Percentiles rank a stretch among this genome's conserved stretches.
phyloP scores from a whole-genome alignment of 352 stramenopile genomes.

The Phytophthora capsici region DNA sequence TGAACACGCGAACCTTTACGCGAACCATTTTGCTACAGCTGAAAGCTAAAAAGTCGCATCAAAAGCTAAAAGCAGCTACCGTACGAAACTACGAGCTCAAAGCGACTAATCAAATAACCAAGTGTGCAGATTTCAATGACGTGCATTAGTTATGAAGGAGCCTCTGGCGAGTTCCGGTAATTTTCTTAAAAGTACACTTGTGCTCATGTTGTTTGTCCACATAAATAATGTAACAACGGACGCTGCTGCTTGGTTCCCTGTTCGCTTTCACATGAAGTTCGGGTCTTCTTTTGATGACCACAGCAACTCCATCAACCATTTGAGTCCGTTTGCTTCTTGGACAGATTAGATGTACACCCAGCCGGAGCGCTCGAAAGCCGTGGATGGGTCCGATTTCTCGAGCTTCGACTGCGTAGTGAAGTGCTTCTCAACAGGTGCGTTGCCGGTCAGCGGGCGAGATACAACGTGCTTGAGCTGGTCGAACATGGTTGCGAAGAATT shows the following conservation, averaged over 20 bases:
- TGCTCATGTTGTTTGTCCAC: slow-evolving; percentile 34
- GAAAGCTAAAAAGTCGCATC: not conserved
- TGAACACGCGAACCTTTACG: slow-evolving; percentile 83
- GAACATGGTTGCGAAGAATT: slow-evolving; percentile 53
- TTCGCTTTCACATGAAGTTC: too few relatives aligned
- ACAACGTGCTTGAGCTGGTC: slow-evolving; percentile 81
- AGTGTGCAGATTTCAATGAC: slow-evolving; percentile 19
- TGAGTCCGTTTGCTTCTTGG: slow-evolving; percentile 12
- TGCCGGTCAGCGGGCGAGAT: slow-evolving; percentile 35
- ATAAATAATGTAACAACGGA: slow-evolving; percentile 42
- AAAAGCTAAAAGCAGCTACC: too few relatives aligned
- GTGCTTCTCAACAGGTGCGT: slow-evolving; percentile 48
- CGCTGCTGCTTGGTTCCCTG: not conserved
- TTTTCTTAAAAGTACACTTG: slow-evolving; percentile 31
- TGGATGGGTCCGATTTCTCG: slow-evolving; percentile 59
- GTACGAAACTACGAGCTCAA: too few relatives aligned
- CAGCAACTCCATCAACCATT: not conserved
- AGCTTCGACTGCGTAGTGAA: slow-evolving; percentile 46
- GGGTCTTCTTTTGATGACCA: too few relatives aligned
- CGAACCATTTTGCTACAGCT: slow-evolving; percentile 27
- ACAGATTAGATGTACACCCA: slow-evolving; percentile 73
- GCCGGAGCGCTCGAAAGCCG: slow-evolving; percentile 79
- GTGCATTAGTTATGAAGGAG: slow-evolving; percentile 20
- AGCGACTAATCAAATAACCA: too few relatives aligned
- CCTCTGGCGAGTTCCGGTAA: slow-evolving; percentile 22